These are phyloP conservation scores for Solanum acaule DNA, from an alignment of 257 asterid genomes.

Conservation along the genomic window DNA sequence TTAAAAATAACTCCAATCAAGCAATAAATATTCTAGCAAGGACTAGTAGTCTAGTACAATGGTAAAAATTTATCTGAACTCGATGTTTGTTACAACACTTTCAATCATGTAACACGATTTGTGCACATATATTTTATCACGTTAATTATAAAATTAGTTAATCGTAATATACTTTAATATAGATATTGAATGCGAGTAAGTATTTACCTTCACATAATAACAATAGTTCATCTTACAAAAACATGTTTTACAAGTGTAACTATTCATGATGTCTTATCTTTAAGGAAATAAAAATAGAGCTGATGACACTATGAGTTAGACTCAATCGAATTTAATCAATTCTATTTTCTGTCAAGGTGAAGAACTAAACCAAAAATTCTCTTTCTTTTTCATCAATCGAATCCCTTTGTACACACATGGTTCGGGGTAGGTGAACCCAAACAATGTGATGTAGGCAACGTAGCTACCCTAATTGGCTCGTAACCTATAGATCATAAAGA, in stretches of 20 bases:
- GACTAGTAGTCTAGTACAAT: not conserved
- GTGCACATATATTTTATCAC: not conserved
- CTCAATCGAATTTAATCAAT: too few species aligned
- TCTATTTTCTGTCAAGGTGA: too few species aligned
- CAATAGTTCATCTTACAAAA: too few species aligned
- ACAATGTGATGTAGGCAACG: not conserved
- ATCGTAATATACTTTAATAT: fast-evolving
- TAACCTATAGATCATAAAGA: not conserved
- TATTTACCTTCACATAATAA: not conserved
- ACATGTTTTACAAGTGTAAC: too few species aligned
- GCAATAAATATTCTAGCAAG: not conserved
- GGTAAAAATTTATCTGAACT: not conserved
- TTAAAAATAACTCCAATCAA: not conserved
- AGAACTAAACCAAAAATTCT: not conserved
- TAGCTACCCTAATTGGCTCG: not conserved
- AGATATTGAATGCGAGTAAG: not conserved
- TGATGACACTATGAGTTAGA: not conserved
- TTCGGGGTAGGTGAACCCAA: not conserved
- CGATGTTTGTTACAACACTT: not conserved
- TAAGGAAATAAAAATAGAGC: not conserved
- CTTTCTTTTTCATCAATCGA: not conserved
- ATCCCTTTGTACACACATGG: fast-evolving
- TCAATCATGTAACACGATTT: too few species aligned
- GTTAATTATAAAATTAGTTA: not conserved
- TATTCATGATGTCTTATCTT: not conserved